A percentile compares a stretch with the other conserved stretches of the same genome.
phyloP scores from a whole-genome alignment of 2,329 filamentous ascomycete species.

The Aureobasidium sp. region DNA sequence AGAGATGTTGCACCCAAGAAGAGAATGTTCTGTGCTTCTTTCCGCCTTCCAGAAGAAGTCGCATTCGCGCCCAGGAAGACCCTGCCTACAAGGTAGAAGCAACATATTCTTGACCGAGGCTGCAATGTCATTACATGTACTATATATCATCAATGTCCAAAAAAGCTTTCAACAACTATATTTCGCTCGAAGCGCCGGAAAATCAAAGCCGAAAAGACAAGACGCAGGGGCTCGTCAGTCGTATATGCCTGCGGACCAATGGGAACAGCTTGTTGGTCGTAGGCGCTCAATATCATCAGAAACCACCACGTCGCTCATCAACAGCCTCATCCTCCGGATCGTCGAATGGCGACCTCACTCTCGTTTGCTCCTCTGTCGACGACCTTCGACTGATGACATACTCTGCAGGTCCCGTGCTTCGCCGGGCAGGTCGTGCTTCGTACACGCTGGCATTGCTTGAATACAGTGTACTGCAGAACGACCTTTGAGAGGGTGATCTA shows the following conservation, averaged over 20 bases:
- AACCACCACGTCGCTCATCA: neutral
- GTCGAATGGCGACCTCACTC: constrained; percentile 5
- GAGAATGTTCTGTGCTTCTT: constrained; percentile 93
- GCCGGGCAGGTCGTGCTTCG: constrained; percentile 7
- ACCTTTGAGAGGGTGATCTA: neutral
- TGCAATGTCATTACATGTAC: neutral
- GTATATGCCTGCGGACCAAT: neutral
- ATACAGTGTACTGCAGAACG: constrained; percentile 9
- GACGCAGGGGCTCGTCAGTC: neutral
- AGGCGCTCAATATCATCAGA: neutral
- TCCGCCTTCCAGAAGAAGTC: constrained; percentile 72
- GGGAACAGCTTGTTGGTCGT: neutral
- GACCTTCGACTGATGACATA: neutral
- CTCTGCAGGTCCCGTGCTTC: constrained; percentile 4
- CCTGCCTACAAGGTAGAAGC: neutral
- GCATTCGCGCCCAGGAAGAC: constrained; percentile 53
- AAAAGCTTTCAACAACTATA: neutral
- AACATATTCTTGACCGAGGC: neutral
- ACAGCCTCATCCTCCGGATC: neutral
- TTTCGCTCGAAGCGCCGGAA: neutral
- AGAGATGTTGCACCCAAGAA: constrained; percentile 88
- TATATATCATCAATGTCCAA: constrained; percentile 1
- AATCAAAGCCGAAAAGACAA: neutral
- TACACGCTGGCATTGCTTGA: constrained; percentile 11
- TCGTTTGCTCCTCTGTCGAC: neutral